phyloP scores from a whole-genome alignment of 1,139 yeast genomes.

The Lodderomyces margitis region DNA sequence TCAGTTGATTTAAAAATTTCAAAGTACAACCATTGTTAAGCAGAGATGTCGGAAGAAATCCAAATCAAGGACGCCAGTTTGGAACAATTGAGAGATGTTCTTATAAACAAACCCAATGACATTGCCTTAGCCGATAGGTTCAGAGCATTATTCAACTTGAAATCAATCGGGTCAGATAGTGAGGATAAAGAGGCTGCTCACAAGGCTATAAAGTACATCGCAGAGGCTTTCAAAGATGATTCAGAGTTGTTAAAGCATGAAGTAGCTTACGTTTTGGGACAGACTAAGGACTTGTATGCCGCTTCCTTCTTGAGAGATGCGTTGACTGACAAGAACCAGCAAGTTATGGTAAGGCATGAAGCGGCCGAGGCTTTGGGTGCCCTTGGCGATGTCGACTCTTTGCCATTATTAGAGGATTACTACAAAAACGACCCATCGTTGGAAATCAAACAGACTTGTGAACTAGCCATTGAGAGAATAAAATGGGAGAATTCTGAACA shows the following conservation, averaged over 20 bases:
- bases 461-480: slow-evolving; percentile 91
- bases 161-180: slow-evolving; percentile 71
- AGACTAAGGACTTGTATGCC: slow-evolving; percentile 79
- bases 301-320: slow-evolving; percentile 76
- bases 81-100: slow-evolving; percentile 69
- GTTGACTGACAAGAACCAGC: slow-evolving; percentile 66
- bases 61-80: slow-evolving; percentile 53
- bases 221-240: slow-evolving; percentile 73
- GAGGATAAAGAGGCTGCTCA: slow-evolving; percentile 47
- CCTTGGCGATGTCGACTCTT: slow-evolving; percentile 77
- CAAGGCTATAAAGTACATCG: slow-evolving; percentile 78
- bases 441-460: slow-evolving; percentile 96
- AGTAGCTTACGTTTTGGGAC: slow-evolving; percentile 98
- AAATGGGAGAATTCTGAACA: slow-evolving; percentile 81
- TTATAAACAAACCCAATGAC: slow-evolving; percentile 61
- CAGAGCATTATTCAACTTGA: slow-evolving; percentile 89
- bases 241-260: slow-evolving; percentile 97
- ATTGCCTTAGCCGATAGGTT: slow-evolving; percentile 81
- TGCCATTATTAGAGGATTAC: slow-evolving; percentile 64
- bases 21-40: too few species aligned
- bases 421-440: slow-evolving; percentile 70
- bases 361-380: slow-evolving; percentile 99
- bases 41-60: slow-evolving; percentile 27
- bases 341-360: slow-evolving; percentile 97
- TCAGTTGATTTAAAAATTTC: too few species aligned